Percentiles rank a stretch among this genome's conserved stretches.
These are phyloP conservation scores for Didymella keratinophila DNA, from an alignment of 2,329 filamentous ascomycete species.

Conservation along the genomic window DNA sequence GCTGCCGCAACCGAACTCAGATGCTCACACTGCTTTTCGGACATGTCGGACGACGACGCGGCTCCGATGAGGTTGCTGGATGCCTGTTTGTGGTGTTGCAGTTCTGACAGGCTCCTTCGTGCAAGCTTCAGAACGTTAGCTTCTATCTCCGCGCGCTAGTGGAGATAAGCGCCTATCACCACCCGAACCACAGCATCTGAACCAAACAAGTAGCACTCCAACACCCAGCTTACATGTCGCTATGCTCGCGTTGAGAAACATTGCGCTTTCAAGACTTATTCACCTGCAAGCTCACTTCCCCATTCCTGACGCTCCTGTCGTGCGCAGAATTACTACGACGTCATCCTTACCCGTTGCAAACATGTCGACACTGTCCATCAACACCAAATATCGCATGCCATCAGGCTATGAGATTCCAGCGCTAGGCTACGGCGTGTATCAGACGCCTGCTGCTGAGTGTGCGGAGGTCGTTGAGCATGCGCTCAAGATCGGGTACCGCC, in stretches of 20 bases:
- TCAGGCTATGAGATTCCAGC: slow-evolving; percentile 69
- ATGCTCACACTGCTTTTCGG: background rate
- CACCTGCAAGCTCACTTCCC: slow-evolving; percentile 23
- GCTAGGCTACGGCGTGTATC: slow-evolving; percentile 64
- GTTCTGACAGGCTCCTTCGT: background rate
- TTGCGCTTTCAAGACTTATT: slow-evolving; percentile 24
- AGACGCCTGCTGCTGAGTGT: slow-evolving; percentile 62
- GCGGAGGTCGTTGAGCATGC: slow-evolving; percentile 67
- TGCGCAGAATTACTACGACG: slow-evolving; percentile 33
- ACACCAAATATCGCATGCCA: slow-evolving; percentile 61
- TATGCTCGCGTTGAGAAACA: slow-evolving; percentile 12
- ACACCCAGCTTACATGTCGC: background rate
- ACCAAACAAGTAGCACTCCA: slow-evolving; percentile 7
- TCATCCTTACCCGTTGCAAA: slow-evolving; percentile 29
- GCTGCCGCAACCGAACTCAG: background rate
- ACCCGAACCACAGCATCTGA: background rate
- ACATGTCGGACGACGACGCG: background rate
- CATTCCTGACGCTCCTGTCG: background rate
- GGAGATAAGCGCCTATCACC: background rate
- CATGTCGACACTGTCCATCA: slow-evolving; percentile 57
- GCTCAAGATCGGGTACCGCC: slow-evolving; percentile 66
- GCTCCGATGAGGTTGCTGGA: background rate
- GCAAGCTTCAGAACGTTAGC: background rate
- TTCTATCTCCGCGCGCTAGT: slow-evolving; percentile 5
- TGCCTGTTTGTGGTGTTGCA: background rate